Conservation (phyloP, 768 basidiomycete species). For the Tylopilus plumbeoviolaceoides region DNA sequence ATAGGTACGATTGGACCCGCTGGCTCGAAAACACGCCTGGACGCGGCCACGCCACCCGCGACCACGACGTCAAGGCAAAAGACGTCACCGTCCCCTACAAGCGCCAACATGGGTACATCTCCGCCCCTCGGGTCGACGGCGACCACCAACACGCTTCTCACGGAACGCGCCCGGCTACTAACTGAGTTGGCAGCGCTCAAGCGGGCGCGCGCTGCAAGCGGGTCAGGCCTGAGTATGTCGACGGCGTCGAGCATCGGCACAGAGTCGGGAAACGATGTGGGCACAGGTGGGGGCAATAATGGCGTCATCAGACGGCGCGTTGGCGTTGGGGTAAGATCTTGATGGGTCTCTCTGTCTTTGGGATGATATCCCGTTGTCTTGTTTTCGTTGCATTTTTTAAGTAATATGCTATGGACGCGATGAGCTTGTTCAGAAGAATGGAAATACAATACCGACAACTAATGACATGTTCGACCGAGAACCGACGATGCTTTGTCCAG, state of each 20-base stretch:
- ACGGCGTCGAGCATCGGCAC: not conserved
- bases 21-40: not conserved
- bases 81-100: not conserved
- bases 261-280: too few relatives aligned
- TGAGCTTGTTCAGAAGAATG: not conserved
- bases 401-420: not conserved
- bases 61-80: not conserved
- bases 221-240: not conserved
- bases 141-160: conserved; percentile 45
- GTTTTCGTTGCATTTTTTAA: not conserved
- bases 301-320: conserved; percentile 1
- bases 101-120: not conserved
- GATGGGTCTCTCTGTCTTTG: not conserved
- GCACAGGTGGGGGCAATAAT: not conserved
- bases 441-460: not conserved
- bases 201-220: conserved; percentile 15
- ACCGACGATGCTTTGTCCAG: too few relatives aligned
- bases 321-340: conserved; percentile 9
- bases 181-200: conserved; percentile 50
- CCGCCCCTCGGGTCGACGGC: conserved; percentile 32
- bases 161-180: conserved; percentile 54
- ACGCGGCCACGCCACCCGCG: not conserved
- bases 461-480: not conserved
- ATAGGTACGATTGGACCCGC: not conserved
- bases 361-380: not conserved